Base-by-base conservation (phyloP, 352 stramenopile species). In the Phytophthora ohioensis region DNA sequence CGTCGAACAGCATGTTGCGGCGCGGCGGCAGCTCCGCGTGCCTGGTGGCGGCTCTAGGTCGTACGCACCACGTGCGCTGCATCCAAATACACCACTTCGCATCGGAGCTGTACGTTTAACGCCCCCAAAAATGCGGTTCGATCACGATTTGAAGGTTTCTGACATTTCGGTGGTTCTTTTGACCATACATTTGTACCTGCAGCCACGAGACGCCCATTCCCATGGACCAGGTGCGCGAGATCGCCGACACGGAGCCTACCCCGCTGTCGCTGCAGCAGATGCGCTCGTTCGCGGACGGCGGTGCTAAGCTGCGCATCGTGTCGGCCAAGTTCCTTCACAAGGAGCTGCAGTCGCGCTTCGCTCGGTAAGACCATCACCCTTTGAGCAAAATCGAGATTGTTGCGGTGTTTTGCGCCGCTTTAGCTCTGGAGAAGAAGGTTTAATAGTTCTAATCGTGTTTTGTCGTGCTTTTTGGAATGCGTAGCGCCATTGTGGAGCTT, bases 261-360 rank as follows among this genome's bases (percentile, higher is more conserved):
- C 88, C 88, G 15, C 75, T 95, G 76, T 90, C 84, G 27, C 75
- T 95, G 55, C 88, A 84, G 61, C 88, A 95, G 59, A 95, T 95
- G 88, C 88, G 88, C 63, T 81, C 76, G 46, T 93, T 92, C 43
- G 78, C 88, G n/a, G 81, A 88, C 47, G 80, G 77, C 21, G 80
- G 73, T 12, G 75, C 78, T 53, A 90, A 93, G 39, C 69, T 88
- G 62, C 81, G 82, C 15, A 69, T 95, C 57, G 69, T 91, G 36
- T 85, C 82, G 4, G 79, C 83, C 35, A 82, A 73, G 32, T 95
- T 95, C 60, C 71, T 95, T 45, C 88, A 93, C 67, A 88, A 88
- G 41, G 88, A 95, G 71, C 83, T 95, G 27, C 85, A 91, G 57
- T 82, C 89, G 32, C 84, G 88, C 41, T 93, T 93, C 57, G 84